phyloP scores from a whole-genome alignment of 164 flowering plant genomes.

The Chimonanthus praecox region DNA sequence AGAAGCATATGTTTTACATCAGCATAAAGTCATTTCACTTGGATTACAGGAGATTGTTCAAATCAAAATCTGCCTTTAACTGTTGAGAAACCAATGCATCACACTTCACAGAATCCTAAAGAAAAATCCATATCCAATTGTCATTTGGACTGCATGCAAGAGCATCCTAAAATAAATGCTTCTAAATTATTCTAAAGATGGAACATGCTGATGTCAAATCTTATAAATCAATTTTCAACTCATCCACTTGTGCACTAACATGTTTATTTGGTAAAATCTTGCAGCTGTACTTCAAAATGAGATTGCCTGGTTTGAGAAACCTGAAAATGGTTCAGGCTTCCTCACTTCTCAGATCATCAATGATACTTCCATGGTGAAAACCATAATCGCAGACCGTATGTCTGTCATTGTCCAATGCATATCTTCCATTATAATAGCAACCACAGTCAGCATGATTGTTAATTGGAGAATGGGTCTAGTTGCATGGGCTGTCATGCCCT shows the following conservation, averaged over 20 bases:
- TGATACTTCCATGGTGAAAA: slow-evolving; percentile 60
- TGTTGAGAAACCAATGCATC: too few species aligned
- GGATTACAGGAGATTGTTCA: too few species aligned
- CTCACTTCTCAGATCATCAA: slow-evolving; percentile 49
- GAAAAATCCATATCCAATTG: too few species aligned
- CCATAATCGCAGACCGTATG: slow-evolving; percentile 62
- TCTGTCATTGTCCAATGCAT: slow-evolving; percentile 73
- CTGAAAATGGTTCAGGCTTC: slow-evolving; percentile 42
- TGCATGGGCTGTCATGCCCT: slow-evolving; percentile 91
- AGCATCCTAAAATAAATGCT: too few species aligned
- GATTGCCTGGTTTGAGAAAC: slow-evolving; percentile 69
- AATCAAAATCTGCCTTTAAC: too few species aligned
- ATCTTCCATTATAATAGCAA: slow-evolving; percentile 71
- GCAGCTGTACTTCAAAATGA: slow-evolving; percentile 58
- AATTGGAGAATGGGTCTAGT: slow-evolving; percentile 74
- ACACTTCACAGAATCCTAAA: too few species aligned
- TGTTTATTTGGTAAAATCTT: slow-evolving; percentile 4
- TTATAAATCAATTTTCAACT: too few species aligned
- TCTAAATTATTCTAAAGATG: too few species aligned
- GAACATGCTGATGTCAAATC: too few species aligned
- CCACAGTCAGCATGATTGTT: slow-evolving; percentile 52
- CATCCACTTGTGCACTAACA: neutral
- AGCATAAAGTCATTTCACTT: too few species aligned
- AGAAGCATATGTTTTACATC: too few species aligned
- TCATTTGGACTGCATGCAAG: too few species aligned